Evolutionary conservation across 116 monocot species (phyloP).

Genomic region (Posidonia oceanica): DNA sequence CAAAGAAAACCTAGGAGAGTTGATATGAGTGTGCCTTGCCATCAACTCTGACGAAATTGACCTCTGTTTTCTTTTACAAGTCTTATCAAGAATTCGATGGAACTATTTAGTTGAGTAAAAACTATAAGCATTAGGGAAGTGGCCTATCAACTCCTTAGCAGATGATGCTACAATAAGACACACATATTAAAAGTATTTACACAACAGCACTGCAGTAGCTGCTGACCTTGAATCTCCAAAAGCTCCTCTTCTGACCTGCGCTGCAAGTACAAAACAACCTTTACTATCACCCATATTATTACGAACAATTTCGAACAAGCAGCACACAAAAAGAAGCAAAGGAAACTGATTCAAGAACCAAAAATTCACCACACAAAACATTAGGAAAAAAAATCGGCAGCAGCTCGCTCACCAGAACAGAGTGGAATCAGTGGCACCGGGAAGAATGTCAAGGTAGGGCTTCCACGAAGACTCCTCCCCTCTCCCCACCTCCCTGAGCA

Average conservation of each 20-base stretch:
- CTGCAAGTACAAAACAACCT: slow-evolving; percentile 16
- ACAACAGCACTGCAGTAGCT: neutral
- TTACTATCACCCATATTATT: neutral
- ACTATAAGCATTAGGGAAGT: no score
- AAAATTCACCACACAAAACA: neutral
- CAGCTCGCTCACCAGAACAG: slow-evolving; percentile 60
- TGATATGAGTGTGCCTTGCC: no score
- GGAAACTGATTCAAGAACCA: neutral
- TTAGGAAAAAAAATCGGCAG: neutral
- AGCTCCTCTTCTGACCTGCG: slow-evolving; percentile 95
- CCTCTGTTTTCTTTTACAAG: no score
- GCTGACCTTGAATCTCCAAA: slow-evolving; percentile 60
- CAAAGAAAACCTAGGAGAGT: no score
- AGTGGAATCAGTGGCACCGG: slow-evolving; percentile 50
- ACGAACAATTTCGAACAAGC: neutral
- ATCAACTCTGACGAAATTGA: no score
- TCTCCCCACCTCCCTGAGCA: slow-evolving; percentile 44
- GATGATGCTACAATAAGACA: no score
- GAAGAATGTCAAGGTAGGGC: slow-evolving; percentile 67
- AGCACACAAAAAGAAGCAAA: neutral
- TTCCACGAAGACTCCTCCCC: slow-evolving; percentile 52
- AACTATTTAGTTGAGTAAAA: neutral
- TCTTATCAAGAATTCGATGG: no score
- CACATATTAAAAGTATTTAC: neutral
- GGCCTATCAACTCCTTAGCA: no score